Conservation (phyloP, 257 asterid genomes). For the Anisodus tanguticus region DNA sequence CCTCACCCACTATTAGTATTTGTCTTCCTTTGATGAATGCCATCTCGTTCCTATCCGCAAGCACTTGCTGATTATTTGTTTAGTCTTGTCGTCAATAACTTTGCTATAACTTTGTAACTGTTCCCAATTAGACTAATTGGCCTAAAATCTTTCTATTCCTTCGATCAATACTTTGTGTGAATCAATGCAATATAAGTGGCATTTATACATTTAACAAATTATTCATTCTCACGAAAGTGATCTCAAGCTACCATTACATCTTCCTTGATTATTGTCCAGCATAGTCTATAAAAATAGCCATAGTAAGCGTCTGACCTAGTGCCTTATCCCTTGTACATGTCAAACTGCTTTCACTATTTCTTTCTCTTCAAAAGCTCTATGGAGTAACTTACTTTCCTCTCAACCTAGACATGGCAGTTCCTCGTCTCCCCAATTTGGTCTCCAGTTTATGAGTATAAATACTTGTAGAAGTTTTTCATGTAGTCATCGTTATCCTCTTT, state of each 20-base stretch:
- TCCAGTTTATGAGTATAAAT: neutral
- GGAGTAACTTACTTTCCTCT: neutral
- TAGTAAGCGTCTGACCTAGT: neutral
- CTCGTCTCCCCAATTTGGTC: neutral
- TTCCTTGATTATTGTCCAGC: neutral
- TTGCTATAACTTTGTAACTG: neutral
- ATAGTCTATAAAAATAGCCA: no score
- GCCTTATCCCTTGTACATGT: neutral
- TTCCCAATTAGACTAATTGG: neutral
- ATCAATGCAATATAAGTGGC: neutral
- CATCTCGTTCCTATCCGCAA: neutral
- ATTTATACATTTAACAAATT: neutral
- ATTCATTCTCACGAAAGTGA: neutral
- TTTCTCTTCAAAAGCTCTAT: neutral
- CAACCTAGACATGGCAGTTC: neutral
- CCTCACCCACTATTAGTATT: neutral
- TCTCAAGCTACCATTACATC: neutral
- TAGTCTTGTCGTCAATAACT: neutral
- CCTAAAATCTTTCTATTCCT: neutral
- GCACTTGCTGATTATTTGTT: neutral
- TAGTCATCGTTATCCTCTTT: neutral
- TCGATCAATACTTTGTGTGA: neutral
- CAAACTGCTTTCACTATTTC: neutral
- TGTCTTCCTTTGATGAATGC: neutral
- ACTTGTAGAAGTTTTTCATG: neutral